A percentile compares a stretch with the other conserved stretches of the same genome.
These are phyloP conservation scores for Chaetomiaceae sp. DNA, from an alignment of 2,329 filamentous ascomycete genomes.

Conservation along the genomic window DNA sequence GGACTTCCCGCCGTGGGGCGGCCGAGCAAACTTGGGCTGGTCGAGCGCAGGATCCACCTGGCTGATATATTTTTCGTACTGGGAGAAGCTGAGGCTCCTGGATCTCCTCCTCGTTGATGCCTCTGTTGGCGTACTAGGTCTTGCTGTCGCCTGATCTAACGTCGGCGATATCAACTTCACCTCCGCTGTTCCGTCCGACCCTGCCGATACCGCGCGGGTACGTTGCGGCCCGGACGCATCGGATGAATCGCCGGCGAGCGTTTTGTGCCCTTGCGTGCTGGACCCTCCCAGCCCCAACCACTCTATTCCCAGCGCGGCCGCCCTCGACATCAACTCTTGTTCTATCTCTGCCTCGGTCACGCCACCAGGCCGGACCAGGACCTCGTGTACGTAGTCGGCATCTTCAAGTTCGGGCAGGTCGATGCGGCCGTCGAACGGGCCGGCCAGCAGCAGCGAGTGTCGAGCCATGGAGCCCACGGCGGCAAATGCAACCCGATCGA, in stretches of 20 bases:
- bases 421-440: slow-evolving; percentile 11
- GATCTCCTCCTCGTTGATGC: slow-evolving; percentile 32
- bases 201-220: slow-evolving; percentile 43
- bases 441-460: slow-evolving; percentile 17
- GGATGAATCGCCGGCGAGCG: slow-evolving; percentile 31
- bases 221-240: slow-evolving; percentile 27
- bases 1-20: slow-evolving; percentile 27
- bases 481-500: neutral
- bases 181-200: slow-evolving; percentile 37
- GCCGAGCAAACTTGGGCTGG: slow-evolving; percentile 39
- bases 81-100: slow-evolving; percentile 43
- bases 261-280: slow-evolving; percentile 35
- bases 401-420: slow-evolving; percentile 38
- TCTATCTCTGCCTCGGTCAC: slow-evolving; percentile 40
- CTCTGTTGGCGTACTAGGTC: slow-evolving; percentile 24
- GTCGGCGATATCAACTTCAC: slow-evolving; percentile 42
- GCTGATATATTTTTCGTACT: slow-evolving; percentile 50
- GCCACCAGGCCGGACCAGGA: slow-evolving; percentile 34
- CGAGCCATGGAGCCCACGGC: slow-evolving; percentile 23
- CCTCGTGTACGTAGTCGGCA: slow-evolving; percentile 37
- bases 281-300: slow-evolving; percentile 27
- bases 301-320: slow-evolving; percentile 35
- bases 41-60: slow-evolving; percentile 41
- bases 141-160: slow-evolving; percentile 34
- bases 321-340: slow-evolving; percentile 32